These are phyloP conservation scores for Lasiodiplodia sp. DNA, from an alignment of 2,329 filamentous ascomycete species.

Conservation along the genomic window DNA sequence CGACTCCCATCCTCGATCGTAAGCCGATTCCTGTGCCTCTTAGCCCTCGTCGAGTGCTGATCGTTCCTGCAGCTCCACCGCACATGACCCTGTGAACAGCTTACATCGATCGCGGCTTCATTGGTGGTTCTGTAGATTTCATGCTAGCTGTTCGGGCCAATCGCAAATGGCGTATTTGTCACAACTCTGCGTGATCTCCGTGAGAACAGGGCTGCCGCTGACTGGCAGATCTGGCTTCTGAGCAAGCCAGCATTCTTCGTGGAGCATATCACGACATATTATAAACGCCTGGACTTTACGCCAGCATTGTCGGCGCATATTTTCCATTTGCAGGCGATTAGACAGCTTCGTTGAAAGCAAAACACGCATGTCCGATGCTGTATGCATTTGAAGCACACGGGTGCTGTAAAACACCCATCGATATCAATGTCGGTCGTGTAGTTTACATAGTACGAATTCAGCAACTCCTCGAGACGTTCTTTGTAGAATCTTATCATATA, in stretches of 20 bases:
- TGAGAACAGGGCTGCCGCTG: not conserved
- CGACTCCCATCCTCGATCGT: slow-evolving; percentile 81
- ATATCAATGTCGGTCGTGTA: not conserved
- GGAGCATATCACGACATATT: not conserved
- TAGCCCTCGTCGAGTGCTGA: not conserved
- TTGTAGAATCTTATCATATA: no score
- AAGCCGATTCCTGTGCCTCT: slow-evolving; percentile 52
- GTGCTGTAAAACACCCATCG: not conserved
- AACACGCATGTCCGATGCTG: not conserved
- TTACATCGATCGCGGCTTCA: not conserved
- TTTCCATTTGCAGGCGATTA: not conserved
- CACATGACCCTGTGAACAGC: slow-evolving; percentile 28
- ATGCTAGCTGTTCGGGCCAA: slow-evolving; percentile 10
- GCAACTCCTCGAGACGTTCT: no score
- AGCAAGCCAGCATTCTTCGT: not conserved
- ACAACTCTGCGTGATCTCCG: not conserved
- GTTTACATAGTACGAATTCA: not conserved
- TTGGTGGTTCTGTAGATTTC: slow-evolving; percentile 12
- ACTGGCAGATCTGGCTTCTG: not conserved
- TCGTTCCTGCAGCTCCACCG: slow-evolving; percentile 17
- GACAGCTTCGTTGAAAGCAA: not conserved
- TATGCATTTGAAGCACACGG: not conserved
- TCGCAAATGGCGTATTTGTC: slow-evolving; percentile 22
- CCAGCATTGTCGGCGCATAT: not conserved
- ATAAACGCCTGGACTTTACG: not conserved